Conservation (phyloP, 2,329 filamentous ascomycete genomes). For the Apiospora kogelbergensis region DNA sequence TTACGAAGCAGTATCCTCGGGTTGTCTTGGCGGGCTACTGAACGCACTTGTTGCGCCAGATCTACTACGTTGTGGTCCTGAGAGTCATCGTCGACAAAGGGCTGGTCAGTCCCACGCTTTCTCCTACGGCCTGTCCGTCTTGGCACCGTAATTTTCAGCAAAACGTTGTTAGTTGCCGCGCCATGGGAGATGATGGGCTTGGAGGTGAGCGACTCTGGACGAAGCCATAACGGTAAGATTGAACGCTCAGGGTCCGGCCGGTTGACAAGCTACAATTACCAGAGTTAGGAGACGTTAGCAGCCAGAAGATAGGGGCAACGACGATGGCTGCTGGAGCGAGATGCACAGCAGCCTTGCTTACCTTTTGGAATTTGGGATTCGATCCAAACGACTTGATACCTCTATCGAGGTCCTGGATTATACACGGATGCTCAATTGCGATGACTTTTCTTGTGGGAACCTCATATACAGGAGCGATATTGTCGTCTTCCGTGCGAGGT, state of each 20-base stretch:
- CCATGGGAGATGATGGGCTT: constrained; percentile 77
- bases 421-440: constrained; percentile 45
- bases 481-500: constrained; percentile 10
- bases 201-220: constrained; percentile 76
- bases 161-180: constrained; percentile 74
- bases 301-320: neutral
- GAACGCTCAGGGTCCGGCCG: constrained; percentile 29
- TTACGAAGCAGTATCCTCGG: constrained; percentile 59
- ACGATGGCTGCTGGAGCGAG: neutral
- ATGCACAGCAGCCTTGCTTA: constrained; percentile 19
- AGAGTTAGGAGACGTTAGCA: neutral
- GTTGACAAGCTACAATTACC: neutral
- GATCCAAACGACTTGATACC: constrained; percentile 41
- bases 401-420: constrained; percentile 40
- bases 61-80: constrained; percentile 22
- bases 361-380: constrained; percentile 38
- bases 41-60: constrained; percentile 34
- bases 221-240: constrained; percentile 69
- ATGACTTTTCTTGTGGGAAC: constrained; percentile 24
- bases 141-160: constrained; percentile 84
- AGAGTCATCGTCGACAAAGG: constrained; percentile 53
- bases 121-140: constrained; percentile 84
- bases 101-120: constrained; percentile 72
- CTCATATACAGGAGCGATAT: constrained; percentile 15
- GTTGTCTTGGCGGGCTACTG: constrained; percentile 49